Conservation (phyloP, 768 basidiomycete genomes). For the Tephrocybe sp. region DNA sequence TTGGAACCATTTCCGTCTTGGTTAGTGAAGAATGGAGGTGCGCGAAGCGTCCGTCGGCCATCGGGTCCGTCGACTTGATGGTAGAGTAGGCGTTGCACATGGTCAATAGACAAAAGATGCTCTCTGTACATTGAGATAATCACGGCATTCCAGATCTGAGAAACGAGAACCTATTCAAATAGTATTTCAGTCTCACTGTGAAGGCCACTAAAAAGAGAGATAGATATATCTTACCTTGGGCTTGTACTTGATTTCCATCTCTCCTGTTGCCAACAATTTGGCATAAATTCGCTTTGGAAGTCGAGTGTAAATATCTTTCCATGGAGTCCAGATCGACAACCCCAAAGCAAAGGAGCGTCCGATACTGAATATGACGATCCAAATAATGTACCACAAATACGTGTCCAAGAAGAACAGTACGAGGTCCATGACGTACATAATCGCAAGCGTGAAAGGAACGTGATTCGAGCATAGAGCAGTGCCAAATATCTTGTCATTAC, state of each 20-base stretch:
- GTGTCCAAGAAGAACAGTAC: conserved; percentile 99
- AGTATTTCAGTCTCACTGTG: background rate
- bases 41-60: conserved; percentile 88
- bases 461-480: conserved; percentile 83
- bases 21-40: conserved; percentile 97
- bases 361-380: conserved; percentile 94
- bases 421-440: conserved; percentile 99
- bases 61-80: conserved; percentile 92
- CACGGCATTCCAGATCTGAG: conserved; percentile 99
- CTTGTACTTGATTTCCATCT: conserved; percentile 99
- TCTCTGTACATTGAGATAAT: conserved; percentile 99
- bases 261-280: conserved; percentile 90
- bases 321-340: conserved; percentile 98
- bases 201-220: background rate
- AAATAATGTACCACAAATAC: conserved; percentile 99
- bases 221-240: conserved; percentile 64
- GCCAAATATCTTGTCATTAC: conserved; percentile 83
- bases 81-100: conserved; percentile 95
- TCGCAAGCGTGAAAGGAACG: conserved; percentile 88
- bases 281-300: conserved; percentile 98
- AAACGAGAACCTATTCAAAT: conserved; percentile 73
- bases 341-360: conserved; percentile 89
- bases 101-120: conserved; percentile 95
- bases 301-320: conserved; percentile 95
- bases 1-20: conserved; percentile 73